Evolutionary conservation across 768 basidiomycete species (phyloP), one percentile per base, ranked within the genome.

Genomic region (Collybia nuda): DNA sequence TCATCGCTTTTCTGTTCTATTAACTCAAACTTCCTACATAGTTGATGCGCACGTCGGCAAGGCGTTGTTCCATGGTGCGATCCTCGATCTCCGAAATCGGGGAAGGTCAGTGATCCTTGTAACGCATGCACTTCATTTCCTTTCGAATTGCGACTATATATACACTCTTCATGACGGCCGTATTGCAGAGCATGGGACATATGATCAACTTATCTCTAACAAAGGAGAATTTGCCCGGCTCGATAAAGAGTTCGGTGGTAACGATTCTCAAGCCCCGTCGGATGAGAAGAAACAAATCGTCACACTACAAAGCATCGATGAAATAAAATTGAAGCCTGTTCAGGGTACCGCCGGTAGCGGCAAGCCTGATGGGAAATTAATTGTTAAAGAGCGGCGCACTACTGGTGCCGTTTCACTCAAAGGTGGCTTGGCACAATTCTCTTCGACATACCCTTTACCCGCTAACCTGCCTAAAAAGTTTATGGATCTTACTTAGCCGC

Each of bases 81-180:
- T 89, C 57, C 54, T 82, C 8, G 67, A 67, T 12, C 62, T 69
- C 43, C 62, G 66, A 7, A 56, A 62, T 45, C 55, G 53, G 17
- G 79, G 77, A 40, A 90, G 89, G 64, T 91, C 92, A 2, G 79
- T 88, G 21, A 75, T 95, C 42, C 80, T 95, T 51, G 90, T 93
- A 29, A 95, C 93, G 0, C 90, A 93, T 63, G 90, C 88, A 1
- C 72, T 94, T 14, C 90, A 95, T 67, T 86, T 93, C 71, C 74
- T 95, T 11, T 84, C 88, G 0, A 70, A 85, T 47, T 88, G 88
- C 41, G 90, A 93, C 67, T 86, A 88, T 60, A 86, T 95, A 58
- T 82, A 85, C 64, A 83, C 83, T 21, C 64, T 95, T 50, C 75
- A 78, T 22, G 80, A 88, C 51, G 92, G 93, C 8, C 72, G 68